These are phyloP conservation scores for Cryptosporidium viatorum DNA, from an alignment of 169 alveolate species.

Conservation along the genomic window DNA sequence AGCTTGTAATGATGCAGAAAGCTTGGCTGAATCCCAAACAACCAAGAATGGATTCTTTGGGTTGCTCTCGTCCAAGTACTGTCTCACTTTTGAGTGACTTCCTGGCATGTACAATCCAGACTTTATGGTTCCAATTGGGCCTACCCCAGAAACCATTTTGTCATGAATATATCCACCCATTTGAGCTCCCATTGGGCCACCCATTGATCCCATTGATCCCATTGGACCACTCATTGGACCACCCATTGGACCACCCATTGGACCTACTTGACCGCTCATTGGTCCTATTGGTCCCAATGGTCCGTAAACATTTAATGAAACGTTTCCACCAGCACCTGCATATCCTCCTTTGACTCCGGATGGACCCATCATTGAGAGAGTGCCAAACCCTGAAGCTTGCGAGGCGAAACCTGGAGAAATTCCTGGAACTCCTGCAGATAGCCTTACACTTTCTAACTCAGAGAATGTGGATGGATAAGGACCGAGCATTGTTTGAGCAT, in stretches of 20 bases:
- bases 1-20: conserved; percentile 55
- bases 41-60: conserved; percentile 69
- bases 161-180: neutral
- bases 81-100: conserved; percentile 65
- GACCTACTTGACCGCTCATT: conserved; percentile 15
- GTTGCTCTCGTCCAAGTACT: conserved; percentile 57
- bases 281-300: conserved; percentile 38
- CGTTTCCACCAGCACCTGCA: neutral
- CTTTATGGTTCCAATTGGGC: conserved; percentile 49
- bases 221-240: conserved; percentile 18
- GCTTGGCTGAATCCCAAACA: conserved; percentile 70
- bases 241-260: conserved; percentile 52
- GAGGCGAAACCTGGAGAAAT: neutral
- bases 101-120: conserved; percentile 73
- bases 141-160: conserved; percentile 36
- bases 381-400: neutral
- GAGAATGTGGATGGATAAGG: conserved; percentile 62
- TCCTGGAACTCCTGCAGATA: conserved; percentile 50
- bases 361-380: conserved; percentile 1
- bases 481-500: conserved; percentile 72
- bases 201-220: conserved; percentile 46
- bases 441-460: conserved; percentile 35
- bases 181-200: neutral
- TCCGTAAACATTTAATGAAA: conserved; percentile 5
- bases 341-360: neutral